Percentiles rank a stretch among this genome's conserved stretches.
phyloP scores from a whole-genome alignment of 306 rosid genomes.

The Oemleria cerasiformis region DNA sequence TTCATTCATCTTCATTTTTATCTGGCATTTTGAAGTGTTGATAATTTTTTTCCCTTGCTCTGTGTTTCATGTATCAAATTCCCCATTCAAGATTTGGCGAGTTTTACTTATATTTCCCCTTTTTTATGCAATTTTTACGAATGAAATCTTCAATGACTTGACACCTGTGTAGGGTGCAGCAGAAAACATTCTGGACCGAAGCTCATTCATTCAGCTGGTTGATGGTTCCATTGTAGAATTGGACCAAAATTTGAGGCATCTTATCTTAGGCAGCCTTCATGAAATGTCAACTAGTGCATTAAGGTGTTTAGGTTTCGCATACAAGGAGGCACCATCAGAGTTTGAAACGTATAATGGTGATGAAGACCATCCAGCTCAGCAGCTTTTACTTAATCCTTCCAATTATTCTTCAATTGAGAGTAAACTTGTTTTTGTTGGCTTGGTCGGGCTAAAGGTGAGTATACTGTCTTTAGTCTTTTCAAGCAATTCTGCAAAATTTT shows the following conservation, averaged over 20 bases:
- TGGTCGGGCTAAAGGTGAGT: slow-evolving; percentile 90
- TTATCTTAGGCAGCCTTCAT: slow-evolving; percentile 58
- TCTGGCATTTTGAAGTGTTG: no score
- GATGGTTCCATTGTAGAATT: slow-evolving; percentile 64
- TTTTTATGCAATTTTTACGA: not conserved
- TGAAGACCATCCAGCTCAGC: slow-evolving; percentile 90
- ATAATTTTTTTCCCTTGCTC: no score
- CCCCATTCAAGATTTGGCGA: not conserved
- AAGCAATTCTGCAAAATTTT: not conserved
- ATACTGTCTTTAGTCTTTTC: not conserved
- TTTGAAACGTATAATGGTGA: slow-evolving; percentile 57
- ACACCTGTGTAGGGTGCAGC: slow-evolving; percentile 75
- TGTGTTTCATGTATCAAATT: not conserved
- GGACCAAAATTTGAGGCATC: slow-evolving; percentile 53
- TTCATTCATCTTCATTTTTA: no score
- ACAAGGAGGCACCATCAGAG: slow-evolving; percentile 59
- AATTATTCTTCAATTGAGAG: slow-evolving; percentile 81
- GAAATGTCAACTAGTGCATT: slow-evolving; percentile 89
- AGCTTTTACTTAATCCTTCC: slow-evolving; percentile 77
- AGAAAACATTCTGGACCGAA: slow-evolving; percentile 75
- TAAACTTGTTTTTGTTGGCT: slow-evolving; percentile 73
- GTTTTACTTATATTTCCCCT: not conserved
- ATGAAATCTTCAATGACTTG: not conserved
- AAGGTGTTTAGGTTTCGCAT: slow-evolving; percentile 94
- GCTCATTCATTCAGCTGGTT: slow-evolving; percentile 65